Base-by-base conservation (phyloP, 2,329 filamentous ascomycete species). In the Hypoxylon sp. region DNA sequence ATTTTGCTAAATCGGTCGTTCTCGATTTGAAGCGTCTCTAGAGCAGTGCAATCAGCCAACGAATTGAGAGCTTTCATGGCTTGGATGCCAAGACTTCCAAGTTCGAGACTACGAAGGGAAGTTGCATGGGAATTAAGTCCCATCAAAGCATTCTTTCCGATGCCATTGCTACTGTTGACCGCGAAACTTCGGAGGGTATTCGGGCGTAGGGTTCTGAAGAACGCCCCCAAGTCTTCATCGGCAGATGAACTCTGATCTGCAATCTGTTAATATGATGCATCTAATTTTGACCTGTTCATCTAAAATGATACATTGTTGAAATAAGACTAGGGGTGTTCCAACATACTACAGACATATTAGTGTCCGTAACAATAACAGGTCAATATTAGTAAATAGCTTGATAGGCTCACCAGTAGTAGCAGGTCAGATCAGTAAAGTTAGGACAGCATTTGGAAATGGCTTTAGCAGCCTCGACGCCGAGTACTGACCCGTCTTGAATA, bases 111-210 rank as follows among this genome's bases (percentile, higher is more conserved):
- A 45, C 70, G 76, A 4, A 83, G 71, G 2, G 81, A 82, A 4
- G 60, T 28, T 1, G 80, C 74, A 57, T 83, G 82, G 1, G 53
- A 55, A 23, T 68, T 84, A 10, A 93, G 79, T 3, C 89, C 88
- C 45, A 82, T 76, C 13, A 91, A 85, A 0, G 88, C 86, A 46
- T 86, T 80, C 2, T 81, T 78, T 0, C 85, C 85, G 14, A 91
- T 81, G 2, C 82, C 79, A 68, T 87, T 87, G 43, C 82, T 80
- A 73, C 85, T 86, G 59, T 89, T 82, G 28, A 89, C 83, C 63
- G 88, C 82, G 61, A 93, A 89, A 19, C 83, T 83, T 61, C 82
- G 81, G 10, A 93, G 78, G 1, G 84, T 87, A 67, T 91, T 84
- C 1, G 84, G 81, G 17, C 79, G 82, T 52, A 93, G 81, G 1